Conservation (phyloP, 805 yeast species). For the Ascoidea asiatica region DNA sequence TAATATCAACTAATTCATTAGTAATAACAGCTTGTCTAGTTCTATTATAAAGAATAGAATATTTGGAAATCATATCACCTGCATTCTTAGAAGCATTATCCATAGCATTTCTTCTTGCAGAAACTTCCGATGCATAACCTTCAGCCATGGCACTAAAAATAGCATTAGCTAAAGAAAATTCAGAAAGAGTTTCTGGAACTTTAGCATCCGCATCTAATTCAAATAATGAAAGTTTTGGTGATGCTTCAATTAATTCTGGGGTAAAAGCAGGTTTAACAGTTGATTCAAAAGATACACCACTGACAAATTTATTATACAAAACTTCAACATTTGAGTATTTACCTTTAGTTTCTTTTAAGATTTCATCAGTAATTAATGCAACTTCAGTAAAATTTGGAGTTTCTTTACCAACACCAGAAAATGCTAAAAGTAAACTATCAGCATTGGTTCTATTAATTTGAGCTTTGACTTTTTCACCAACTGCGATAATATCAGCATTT, state of each 20-base stretch:
- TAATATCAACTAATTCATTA: conserved; percentile 98
- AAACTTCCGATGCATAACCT: conserved; percentile 95
- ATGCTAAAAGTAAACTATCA: conserved; percentile 53
- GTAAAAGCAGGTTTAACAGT: conserved; percentile 51
- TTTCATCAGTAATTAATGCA: conserved; percentile 77
- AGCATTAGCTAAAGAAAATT: conserved; percentile 83
- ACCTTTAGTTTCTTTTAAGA: conserved; percentile 45
- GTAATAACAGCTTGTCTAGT: conserved; percentile 99
- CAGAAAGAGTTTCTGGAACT: conserved; percentile 62
- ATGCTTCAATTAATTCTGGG: conserved; percentile 58
- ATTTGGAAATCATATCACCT: conserved; percentile 94
- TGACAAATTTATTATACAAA: conserved; percentile 74
- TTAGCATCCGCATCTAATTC: conserved; percentile 61
- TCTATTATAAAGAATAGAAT: conserved; percentile 97
- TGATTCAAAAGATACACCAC: conserved; percentile 89
- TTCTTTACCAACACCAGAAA: conserved; percentile 91
- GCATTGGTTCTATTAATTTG: conserved; percentile 80
- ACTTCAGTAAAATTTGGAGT: conserved; percentile 91
- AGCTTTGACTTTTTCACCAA: conserved; percentile 90
- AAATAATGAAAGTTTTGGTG: conserved; percentile 76
- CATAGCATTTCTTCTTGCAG: conserved; percentile 99
- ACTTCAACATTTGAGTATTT: conserved; percentile 66
- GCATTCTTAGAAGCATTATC: conserved; percentile 99
- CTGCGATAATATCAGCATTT: conserved; percentile 65
- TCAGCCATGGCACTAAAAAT: conserved; percentile 88